phyloP scores from a whole-genome alignment of 2,329 filamentous ascomycete species.

The Cephalotrichum gorgonifer region DNA sequence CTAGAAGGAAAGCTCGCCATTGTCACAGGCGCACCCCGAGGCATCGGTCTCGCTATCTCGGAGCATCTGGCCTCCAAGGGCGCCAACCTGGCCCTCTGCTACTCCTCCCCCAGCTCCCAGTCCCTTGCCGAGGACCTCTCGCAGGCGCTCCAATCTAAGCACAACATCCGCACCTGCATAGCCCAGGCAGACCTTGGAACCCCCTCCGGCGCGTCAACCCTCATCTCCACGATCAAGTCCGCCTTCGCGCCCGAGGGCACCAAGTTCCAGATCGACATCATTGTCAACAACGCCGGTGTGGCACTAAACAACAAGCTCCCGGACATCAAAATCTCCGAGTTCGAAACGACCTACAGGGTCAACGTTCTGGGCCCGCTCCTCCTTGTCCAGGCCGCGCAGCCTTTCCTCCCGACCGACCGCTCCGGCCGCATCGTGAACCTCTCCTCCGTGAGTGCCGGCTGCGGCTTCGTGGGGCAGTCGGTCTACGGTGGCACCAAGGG shows the following conservation, averaged over 20 bases:
- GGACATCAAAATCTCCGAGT: conserved; percentile 54
- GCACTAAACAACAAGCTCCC: conserved; percentile 54
- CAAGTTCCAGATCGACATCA: conserved; percentile 62
- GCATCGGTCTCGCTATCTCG: conserved; percentile 57
- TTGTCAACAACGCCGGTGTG: conserved; percentile 79
- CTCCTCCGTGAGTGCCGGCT: conserved; percentile 41
- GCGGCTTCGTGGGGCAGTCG: conserved; percentile 42
- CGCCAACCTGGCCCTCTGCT: conserved; percentile 58
- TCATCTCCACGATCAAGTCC: conserved; percentile 48
- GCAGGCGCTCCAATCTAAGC: conserved; percentile 37
- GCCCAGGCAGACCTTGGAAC: conserved; percentile 65
- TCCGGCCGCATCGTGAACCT: conserved; percentile 46
- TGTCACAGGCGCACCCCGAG: conserved; percentile 69
- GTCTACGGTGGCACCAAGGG: conserved; percentile 50
- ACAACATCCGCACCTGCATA: conserved; percentile 49
- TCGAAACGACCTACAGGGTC: conserved; percentile 62
- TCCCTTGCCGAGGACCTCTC: conserved; percentile 50
- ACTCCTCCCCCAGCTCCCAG: conserved; percentile 39
- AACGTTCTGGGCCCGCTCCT: conserved; percentile 77
- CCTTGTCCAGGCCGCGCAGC: conserved; percentile 61
- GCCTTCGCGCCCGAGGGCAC: conserved; percentile 40
- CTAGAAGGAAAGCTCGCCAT: conserved; percentile 71
- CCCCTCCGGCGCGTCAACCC: conserved; percentile 45
- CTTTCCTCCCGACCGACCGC: conserved; percentile 59
- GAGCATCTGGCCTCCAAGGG: conserved; percentile 65